These are phyloP conservation scores for Pyricularia pennisetigena DNA, from an alignment of 2,329 filamentous ascomycete species.

Conservation along the genomic window DNA sequence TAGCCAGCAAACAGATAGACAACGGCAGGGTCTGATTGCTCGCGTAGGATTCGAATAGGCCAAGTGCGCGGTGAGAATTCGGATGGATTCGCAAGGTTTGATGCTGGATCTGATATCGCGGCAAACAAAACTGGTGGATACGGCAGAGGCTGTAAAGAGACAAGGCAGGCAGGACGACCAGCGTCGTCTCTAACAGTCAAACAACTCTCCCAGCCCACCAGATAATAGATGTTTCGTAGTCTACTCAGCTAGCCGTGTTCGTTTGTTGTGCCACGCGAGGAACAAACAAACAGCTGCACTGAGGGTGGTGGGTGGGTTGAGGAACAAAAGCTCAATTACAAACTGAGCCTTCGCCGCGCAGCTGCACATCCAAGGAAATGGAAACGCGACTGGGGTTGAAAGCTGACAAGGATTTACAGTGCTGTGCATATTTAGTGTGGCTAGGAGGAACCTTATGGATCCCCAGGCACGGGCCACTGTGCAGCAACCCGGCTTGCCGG, in stretches of 20 bases:
- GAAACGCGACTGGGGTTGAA: neutral
- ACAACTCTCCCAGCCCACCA: neutral
- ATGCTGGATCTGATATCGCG: neutral
- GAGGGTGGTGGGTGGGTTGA: neutral
- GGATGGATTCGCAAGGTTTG: neutral
- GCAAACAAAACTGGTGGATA: neutral
- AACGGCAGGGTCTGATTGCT: neutral
- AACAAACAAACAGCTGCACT: neutral
- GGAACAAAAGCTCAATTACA: neutral
- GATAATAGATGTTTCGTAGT: neutral
- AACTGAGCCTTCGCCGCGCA: neutral
- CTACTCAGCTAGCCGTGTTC: neutral
- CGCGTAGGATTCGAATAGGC: neutral
- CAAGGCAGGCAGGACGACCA: neutral
- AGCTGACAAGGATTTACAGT: neutral
- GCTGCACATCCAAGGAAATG: neutral
- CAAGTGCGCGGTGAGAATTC: neutral
- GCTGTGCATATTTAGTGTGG: neutral
- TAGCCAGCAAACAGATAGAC: neutral
- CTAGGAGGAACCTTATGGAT: neutral
- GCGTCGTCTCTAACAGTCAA: neutral
- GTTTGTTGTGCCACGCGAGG: neutral
- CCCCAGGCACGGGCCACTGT: neutral
- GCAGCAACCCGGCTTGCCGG: neutral
- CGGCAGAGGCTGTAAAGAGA: neutral